Percentiles rank a stretch among this genome's conserved stretches.
Conservation (phyloP, 805 yeast species). For the Nakazawaea ishiwadae region DNA sequence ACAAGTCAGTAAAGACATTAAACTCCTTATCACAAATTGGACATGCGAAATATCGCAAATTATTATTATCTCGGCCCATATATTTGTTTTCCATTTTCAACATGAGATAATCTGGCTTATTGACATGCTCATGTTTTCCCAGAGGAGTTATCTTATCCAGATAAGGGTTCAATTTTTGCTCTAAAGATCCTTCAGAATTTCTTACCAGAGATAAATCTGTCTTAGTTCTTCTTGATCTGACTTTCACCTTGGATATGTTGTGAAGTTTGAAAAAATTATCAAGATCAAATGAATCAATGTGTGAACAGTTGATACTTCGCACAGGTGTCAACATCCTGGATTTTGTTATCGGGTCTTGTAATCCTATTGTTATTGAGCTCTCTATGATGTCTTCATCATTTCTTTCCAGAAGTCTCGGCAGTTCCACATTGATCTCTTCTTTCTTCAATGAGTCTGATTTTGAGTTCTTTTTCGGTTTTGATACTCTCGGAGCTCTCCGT, state of each 20-base stretch:
- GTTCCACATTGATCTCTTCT: too few relatives aligned
- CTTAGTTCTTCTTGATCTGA: constrained; percentile 15
- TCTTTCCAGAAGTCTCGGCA: too few relatives aligned
- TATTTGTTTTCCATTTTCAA: constrained; percentile 16
- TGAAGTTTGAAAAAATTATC: constrained; percentile 25
- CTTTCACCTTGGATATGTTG: constrained; percentile 17
- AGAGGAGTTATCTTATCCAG: constrained; percentile 18
- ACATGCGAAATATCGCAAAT: constrained; percentile 26
- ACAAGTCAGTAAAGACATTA: constrained; percentile 25
- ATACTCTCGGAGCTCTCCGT: too few relatives aligned
- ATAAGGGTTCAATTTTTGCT: constrained; percentile 15
- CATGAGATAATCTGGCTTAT: constrained; percentile 15
- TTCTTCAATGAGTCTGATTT: too few relatives aligned
- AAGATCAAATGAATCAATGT: constrained; percentile 30
- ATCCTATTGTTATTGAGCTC: constrained; percentile 22
- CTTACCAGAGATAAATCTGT: constrained; percentile 19
- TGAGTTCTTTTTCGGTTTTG: too few relatives aligned
- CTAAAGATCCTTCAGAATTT: constrained; percentile 7
- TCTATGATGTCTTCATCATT: constrained; percentile 27
- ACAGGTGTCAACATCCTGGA: constrained; percentile 23
- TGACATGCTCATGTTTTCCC: constrained; percentile 5
- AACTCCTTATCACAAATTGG: constrained; percentile 32
- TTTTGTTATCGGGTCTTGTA: constrained; percentile 29
- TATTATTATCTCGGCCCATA: constrained; percentile 19
- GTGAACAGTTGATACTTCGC: constrained; percentile 28